Conservation (phyloP, 306 rosid genomes). For the Mimosa pudica region DNA sequence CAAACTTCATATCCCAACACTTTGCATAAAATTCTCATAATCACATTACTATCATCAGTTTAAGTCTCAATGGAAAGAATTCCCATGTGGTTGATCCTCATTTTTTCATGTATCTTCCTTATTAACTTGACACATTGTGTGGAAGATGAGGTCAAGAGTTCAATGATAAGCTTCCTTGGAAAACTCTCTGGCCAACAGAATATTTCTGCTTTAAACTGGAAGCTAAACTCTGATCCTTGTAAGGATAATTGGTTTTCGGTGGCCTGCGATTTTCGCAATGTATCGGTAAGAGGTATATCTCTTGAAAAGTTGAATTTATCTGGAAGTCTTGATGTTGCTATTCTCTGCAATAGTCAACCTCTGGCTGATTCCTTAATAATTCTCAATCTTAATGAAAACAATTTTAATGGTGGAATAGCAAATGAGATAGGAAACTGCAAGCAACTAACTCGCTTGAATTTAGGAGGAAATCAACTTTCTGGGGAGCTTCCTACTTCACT, state of each 20-base stretch:
- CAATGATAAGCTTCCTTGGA: constrained; percentile 54
- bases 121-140: constrained; percentile 42
- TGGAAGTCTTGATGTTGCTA: constrained; percentile 57
- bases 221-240: constrained; percentile 67
- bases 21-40: constrained; percentile 8
- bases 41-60: not conserved
- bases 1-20: constrained; percentile 2
- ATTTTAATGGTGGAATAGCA: constrained; percentile 52
- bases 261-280: constrained; percentile 44
- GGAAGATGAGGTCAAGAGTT: constrained; percentile 51
- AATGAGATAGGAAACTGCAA: constrained; percentile 51
- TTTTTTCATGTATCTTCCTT: constrained; percentile 42
- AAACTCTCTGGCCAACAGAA: constrained; percentile 45
- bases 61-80: constrained; percentile 45
- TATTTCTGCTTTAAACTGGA: constrained; percentile 47
- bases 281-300: constrained; percentile 36
- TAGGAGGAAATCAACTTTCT: constrained; percentile 53
- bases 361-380: constrained; percentile 55
- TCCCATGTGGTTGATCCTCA: constrained; percentile 41
- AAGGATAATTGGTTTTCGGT: constrained; percentile 59
- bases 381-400: constrained; percentile 55
- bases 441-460: constrained; percentile 52
- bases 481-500: constrained; percentile 67
- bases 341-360: constrained; percentile 51
- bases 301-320: constrained; percentile 45